A percentile compares a stretch with the other conserved stretches of the same genome.
These are phyloP conservation scores for Neurospora sp. DNA, from an alignment of 495 filamentous ascomycete genomes.

Conservation along the genomic window DNA sequence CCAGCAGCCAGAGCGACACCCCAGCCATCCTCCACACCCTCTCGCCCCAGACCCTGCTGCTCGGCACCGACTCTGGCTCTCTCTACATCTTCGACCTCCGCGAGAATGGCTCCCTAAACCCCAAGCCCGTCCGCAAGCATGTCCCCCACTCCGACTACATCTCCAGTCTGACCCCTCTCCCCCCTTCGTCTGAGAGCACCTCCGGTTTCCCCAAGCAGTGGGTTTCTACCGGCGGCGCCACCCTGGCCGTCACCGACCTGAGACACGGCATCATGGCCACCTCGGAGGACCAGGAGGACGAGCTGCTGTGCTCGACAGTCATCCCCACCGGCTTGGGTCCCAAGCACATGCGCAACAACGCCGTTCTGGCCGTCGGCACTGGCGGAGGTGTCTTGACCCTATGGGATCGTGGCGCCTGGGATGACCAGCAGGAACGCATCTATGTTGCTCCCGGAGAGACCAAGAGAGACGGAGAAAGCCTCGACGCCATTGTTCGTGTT, in stretches of 20 bases:
- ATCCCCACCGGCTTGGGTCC: conserved; percentile 54
- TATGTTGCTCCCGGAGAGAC: conserved; percentile 53
- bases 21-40: conserved; percentile 71
- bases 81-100: conserved; percentile 89
- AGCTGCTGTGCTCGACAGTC: conserved; percentile 69
- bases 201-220: conserved; percentile 86
- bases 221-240: conserved; percentile 83
- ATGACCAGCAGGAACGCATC: conserved; percentile 85
- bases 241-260: conserved; percentile 79
- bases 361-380: conserved; percentile 72
- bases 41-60: conserved; percentile 76
- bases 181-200: conserved; percentile 63
- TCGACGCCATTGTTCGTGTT: conserved; percentile 59
- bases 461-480: conserved; percentile 50
- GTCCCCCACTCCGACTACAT: conserved; percentile 89
- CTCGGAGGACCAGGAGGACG: conserved; percentile 90
- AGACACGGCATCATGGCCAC: conserved; percentile 70
- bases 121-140: conserved; percentile 64
- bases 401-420: conserved; percentile 91
- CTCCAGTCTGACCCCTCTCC: conserved; percentile 77
- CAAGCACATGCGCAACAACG: conserved; percentile 52
- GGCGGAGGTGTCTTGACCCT: conserved; percentile 72
- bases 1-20: conserved; percentile 41
- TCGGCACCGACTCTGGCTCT: conserved; percentile 81
- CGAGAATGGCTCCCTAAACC: conserved; percentile 46